Percentiles rank a stretch among this genome's conserved stretches.
Evolutionary conservation across 2,329 filamentous ascomycete genomes (phyloP).

Genomic region (Sphaerulina populicola): DNA sequence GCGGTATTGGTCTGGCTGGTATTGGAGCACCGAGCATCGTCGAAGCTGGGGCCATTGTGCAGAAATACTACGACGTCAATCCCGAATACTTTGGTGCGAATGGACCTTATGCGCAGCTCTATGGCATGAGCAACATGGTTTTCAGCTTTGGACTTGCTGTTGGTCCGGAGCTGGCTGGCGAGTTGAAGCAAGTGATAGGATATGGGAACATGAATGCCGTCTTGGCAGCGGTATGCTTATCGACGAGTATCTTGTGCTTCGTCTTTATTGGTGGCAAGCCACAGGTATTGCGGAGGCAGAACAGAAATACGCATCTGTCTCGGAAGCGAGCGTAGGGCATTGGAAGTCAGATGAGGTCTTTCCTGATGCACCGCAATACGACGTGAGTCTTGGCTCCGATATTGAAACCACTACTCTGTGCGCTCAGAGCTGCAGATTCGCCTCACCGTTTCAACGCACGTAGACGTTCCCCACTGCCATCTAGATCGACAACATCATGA

Average conservation of each 20-base stretch:
- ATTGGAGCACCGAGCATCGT: constrained; percentile 50
- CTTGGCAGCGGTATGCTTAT: constrained; percentile 40
- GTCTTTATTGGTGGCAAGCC: constrained; percentile 42
- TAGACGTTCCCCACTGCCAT: too few relatives aligned
- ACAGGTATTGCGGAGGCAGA: constrained; percentile 23
- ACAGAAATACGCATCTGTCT: constrained; percentile 11
- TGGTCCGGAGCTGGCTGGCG: constrained; percentile 51
- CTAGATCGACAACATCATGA: too few relatives aligned
- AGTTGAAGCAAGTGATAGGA: constrained; percentile 44
- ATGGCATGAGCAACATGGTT: constrained; percentile 56
- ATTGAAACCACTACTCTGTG: too few relatives aligned
- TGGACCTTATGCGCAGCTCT: constrained; percentile 57
- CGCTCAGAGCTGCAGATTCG: too few relatives aligned
- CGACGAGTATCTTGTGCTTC: constrained; percentile 40
- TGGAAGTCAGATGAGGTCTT: too few relatives aligned
- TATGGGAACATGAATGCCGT: constrained; percentile 53
- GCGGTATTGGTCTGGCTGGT: constrained; percentile 46
- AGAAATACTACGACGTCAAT: constrained; percentile 50
- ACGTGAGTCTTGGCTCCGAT: too few relatives aligned
- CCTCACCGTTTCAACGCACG: too few relatives aligned
- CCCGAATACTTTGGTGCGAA: constrained; percentile 47
- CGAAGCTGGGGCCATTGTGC: constrained; percentile 49
- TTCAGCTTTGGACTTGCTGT: constrained; percentile 53
- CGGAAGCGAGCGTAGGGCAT: constrained; percentile 12
- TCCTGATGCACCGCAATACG: too few relatives aligned